Base-by-base conservation (phyloP, 2,329 filamentous ascomycete genomes). In the Amauroascus verrucosus region DNA sequence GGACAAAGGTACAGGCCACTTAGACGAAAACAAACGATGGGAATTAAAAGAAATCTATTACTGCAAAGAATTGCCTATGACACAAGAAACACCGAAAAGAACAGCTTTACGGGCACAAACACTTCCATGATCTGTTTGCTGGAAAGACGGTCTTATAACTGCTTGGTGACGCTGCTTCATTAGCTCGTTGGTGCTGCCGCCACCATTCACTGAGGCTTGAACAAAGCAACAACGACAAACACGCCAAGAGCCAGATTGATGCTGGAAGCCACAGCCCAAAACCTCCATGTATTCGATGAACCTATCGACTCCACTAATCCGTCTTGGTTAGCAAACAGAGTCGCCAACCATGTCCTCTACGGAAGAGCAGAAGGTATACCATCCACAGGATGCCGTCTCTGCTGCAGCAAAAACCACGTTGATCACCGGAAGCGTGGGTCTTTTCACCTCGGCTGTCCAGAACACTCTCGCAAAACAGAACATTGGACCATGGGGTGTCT, bases 391-490 rank as follows among this genome's bases (percentile, higher is more conserved):
- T 77, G 83, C 88, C 61, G 71, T 95, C 62, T 77, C 78, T 60
- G 77, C 78, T 58, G 79, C 84, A 48, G 72, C 84, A 66, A 82
- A 80, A 67, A 81, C 82, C 57, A 80, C 78, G 38, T 64, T 83
- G 59, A 71, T 88, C 62, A 83, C 84, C 57, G 82, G 82, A 64
- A 73, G 75, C 56, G 79, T 79, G 56, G 89, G 89, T 63, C 73
- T 86, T 66, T 78, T 88, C 70, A 68, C 85, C 56, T 85, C 88
- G 48, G 84, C 86, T 53, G 78, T 95, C 60, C 86, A 90, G 75
- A 97, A 95, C 75, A 88, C 89, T 55, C 79, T 96, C 62, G 78
- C 84, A 53, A 89, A 83, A 75, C 78, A 81, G 67, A 95, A 95
- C 70, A 76, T 93, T 60, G 88, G 89, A 62, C 79, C 83, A 57